Evolutionary conservation across 1,284 basidiomycete genomes (phyloP).

Genomic region (Cutaneotrichosporon sp.): DNA sequence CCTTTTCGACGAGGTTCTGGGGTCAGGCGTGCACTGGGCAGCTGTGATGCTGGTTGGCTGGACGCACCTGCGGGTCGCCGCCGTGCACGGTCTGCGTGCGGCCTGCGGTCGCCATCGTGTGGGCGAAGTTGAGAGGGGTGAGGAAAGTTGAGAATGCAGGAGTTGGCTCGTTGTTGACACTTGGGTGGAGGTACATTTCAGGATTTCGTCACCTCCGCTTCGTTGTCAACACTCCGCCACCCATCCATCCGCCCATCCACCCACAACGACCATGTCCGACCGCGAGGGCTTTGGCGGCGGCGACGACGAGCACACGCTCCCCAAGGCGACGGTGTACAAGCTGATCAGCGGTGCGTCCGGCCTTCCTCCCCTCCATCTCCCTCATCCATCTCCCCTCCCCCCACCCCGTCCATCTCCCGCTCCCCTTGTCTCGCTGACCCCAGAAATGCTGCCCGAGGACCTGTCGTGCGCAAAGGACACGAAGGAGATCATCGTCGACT

Average conservation of each 20-base stretch:
- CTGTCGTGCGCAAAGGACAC: conserved; percentile 94
- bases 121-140: not conserved
- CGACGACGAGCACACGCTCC: conserved; percentile 91
- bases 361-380: not conserved
- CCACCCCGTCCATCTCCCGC: too few relatives aligned
- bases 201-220: not conserved
- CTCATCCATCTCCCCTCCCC: too few relatives aligned
- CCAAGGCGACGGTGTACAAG: conserved; percentile 96
- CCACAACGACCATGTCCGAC: conserved; percentile 51
- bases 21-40: not conserved
- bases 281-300: conserved; percentile 51
- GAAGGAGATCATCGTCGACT: conserved; percentile 93
- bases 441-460: conserved; percentile 86
- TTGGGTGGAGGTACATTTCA: not conserved
- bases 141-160: too few relatives aligned
- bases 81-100: conserved; percentile 70
- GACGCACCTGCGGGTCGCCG: conserved; percentile 79
- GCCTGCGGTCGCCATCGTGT: conserved; percentile 17
- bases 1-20: conserved; percentile 93
- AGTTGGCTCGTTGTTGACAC: too few relatives aligned
- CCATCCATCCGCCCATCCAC: too few relatives aligned
- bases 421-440: conserved; percentile 4
- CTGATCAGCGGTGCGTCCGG: conserved; percentile 81
- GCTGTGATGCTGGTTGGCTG: too few relatives aligned
- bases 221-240: conserved; percentile 1